phyloP scores from a whole-genome alignment of 192 early-diverging fungal species.

The Coemansia sp. region DNA sequence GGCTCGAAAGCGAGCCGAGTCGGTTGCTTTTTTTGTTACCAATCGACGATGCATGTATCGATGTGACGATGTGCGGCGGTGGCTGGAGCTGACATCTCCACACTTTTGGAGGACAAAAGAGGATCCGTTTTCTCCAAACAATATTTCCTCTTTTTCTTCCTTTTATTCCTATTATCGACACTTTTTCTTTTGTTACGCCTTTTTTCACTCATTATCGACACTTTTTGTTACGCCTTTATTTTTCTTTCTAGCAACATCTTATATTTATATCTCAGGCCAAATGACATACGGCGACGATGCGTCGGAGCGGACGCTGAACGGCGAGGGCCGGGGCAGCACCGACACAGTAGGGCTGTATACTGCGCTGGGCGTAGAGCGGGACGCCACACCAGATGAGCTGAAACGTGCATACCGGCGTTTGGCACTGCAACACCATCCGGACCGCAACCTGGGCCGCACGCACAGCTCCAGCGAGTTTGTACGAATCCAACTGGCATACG shows the following conservation, averaged over 20 bases:
- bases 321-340: constrained; percentile 9
- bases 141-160: background rate
- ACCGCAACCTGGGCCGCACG: constrained; percentile 74
- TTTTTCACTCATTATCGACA: background rate
- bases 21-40: background rate
- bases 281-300: constrained; percentile 24
- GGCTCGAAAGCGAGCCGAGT: background rate
- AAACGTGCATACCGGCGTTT: constrained; percentile 78
- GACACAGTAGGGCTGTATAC: constrained; percentile 79
- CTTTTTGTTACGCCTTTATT: too few relatives aligned
- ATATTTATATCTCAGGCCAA: too few relatives aligned
- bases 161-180: background rate
- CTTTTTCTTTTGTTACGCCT: background rate
- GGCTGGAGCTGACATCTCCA: background rate
- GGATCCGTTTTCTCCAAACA: background rate
- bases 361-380: constrained; percentile 71
- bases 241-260: too few relatives aligned
- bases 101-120: background rate
- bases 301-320: constrained; percentile 32
- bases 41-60: background rate
- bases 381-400: constrained; percentile 71
- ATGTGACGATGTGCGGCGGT: background rate
- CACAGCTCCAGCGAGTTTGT: constrained; percentile 75
- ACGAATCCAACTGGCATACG: constrained; percentile 83
- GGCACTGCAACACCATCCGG: constrained; percentile 88